Percentiles rank a stretch among this genome's conserved stretches.
Conservation (phyloP, 2,329 filamentous ascomycete genomes). For the Huntiella omanensis region DNA sequence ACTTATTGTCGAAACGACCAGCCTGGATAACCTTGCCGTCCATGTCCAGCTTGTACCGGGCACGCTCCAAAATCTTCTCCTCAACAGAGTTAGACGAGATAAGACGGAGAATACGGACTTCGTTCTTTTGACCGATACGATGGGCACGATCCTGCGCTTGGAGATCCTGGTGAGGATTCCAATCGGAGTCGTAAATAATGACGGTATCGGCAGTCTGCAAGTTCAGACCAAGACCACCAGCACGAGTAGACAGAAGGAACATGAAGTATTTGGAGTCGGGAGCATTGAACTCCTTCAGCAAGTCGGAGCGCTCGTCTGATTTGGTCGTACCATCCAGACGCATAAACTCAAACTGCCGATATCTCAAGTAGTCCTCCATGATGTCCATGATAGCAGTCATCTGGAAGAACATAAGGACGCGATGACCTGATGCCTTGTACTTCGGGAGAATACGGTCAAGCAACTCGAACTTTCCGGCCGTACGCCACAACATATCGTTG, state of each 20-base stretch:
- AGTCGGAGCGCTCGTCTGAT: slow-evolving; percentile 84
- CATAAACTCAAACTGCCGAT: slow-evolving; percentile 66
- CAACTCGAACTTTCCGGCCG: slow-evolving; percentile 90
- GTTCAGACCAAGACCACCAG: slow-evolving; percentile 92
- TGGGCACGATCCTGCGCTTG: slow-evolving; percentile 98
- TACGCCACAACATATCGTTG: slow-evolving; percentile 90
- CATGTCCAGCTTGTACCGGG: slow-evolving; percentile 96
- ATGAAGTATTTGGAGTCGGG: slow-evolving; percentile 88
- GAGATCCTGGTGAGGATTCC: slow-evolving; percentile 98
- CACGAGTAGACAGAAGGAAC: slow-evolving; percentile 95
- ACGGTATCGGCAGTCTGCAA: slow-evolving; percentile 95
- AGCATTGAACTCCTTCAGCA: slow-evolving; percentile 76
- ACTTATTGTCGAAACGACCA: slow-evolving; percentile 98
- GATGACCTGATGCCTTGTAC: slow-evolving; percentile 77
- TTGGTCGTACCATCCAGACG: slow-evolving; percentile 94
- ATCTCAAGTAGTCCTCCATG: slow-evolving; percentile 93
- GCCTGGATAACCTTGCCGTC: slow-evolving; percentile 99
- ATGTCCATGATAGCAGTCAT: slow-evolving; percentile 99
- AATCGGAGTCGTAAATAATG: slow-evolving; percentile 98
- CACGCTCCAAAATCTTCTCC: slow-evolving; percentile 94
- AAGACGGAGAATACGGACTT: slow-evolving; percentile 85
- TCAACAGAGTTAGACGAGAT: slow-evolving; percentile 96
- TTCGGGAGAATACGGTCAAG: slow-evolving; percentile 85
- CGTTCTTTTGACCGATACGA: slow-evolving; percentile 99
- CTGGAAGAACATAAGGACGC: slow-evolving; percentile 98